Base-by-base conservation (phyloP, 768 basidiomycete species). In the Ramaria sp. region DNA sequence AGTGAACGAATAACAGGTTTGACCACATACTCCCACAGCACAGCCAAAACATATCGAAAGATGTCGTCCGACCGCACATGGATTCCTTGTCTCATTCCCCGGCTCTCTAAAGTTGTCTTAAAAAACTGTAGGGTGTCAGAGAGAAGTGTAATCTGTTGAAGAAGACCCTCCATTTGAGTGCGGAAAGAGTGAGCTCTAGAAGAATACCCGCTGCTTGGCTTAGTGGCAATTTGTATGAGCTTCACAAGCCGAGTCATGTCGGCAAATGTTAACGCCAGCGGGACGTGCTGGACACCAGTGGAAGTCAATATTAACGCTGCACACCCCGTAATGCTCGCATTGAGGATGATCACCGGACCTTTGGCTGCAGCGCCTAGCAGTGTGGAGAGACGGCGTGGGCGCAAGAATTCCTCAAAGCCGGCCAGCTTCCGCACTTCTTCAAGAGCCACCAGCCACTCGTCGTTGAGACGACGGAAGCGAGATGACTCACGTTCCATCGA, bases 381-480 rank as follows among this genome's bases (percentile, higher is more conserved):
- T 7, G 63, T 60, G 11, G 22, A 17, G 12, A 62, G 57, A 11
- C 22, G 50, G 4, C 58, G 37, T 11, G 64, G 66, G 31, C 50
- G 41, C 15, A 66, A 51, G 47, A 65, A 65, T 0, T 34, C 27
- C 5, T 62, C 58, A 43, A 65, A 65, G 3, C 63, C 59, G 6
- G 52, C 37, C n/a, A 59, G n/a, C 6, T 30, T 27, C 34, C 64
- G 41, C 17, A 62, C 59, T 33, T 63, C 54, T 34, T 67, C 61
- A 12, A 66, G 56, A 5, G 65, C 54, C 0, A 48, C 50, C 13
- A 67, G 63, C 61, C 60, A 70, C 50, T 68, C 65, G 39, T 65
- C 63, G 45, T 64, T 47, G 51, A 71, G 57, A 10, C 52, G 15
- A 53, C 59, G 66, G 34, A 53, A 46, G 39, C 60, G 65, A 41